Percentiles rank a stretch among this genome's conserved stretches.
Conservation (phyloP, 345 rosid species). For the Corchorus capsularis region DNA sequence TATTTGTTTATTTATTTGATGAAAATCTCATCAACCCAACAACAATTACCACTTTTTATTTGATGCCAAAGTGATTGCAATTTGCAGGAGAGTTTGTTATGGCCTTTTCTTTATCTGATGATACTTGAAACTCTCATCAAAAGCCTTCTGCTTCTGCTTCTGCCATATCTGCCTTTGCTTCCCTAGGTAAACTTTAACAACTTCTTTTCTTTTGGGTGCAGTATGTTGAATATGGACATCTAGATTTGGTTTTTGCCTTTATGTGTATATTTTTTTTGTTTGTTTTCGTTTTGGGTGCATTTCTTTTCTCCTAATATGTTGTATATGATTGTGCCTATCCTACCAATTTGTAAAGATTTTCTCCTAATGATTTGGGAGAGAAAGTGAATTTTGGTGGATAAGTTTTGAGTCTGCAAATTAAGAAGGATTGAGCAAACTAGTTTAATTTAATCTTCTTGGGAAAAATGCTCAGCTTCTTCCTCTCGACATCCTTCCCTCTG, state of each 20-base stretch:
- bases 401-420: neutral
- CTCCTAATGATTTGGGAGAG: no score
- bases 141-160: conserved; percentile 26
- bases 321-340: no score
- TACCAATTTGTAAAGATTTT: no score
- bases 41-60: conserved; percentile 19
- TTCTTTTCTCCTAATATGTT: conserved; percentile 18
- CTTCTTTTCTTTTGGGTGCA: conserved; percentile 20
- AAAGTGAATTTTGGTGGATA: neutral
- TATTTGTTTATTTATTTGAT: no score
- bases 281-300: conserved; percentile 3
- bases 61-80: conserved; percentile 41
- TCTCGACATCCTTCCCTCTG: no score
- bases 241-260: conserved; percentile 21
- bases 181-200: conserved; percentile 27
- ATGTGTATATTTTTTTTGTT: neutral
- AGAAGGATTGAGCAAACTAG: no score
- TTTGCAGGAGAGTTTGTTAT: conserved; percentile 42
- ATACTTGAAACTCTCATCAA: conserved; percentile 37
- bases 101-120: conserved; percentile 41
- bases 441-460: no score
- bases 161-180: conserved; percentile 28
- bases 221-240: conserved; percentile 37
- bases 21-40: neutral
- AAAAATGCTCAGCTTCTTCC: no score